Conservation (phyloP, 768 basidiomycete species). For the Neoboletus brunneissimus region DNA sequence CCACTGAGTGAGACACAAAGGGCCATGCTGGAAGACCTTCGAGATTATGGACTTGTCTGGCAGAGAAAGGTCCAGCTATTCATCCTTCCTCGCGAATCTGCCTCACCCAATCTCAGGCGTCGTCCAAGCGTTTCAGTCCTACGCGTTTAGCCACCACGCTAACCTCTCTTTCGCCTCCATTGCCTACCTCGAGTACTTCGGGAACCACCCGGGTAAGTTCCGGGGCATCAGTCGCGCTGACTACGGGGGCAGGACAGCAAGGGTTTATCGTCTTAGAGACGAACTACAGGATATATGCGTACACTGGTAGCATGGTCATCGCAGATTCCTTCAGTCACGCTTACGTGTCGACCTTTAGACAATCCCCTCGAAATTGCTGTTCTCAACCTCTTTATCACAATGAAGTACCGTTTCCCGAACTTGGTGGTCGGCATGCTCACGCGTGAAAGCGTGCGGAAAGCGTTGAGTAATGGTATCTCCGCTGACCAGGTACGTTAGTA, state of each 20-base stretch:
- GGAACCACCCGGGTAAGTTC: conserved; percentile 16
- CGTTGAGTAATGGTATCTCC: conserved; percentile 91
- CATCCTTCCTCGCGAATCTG: conserved; percentile 11
- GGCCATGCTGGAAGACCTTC: conserved; percentile 87
- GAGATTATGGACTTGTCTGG: conserved; percentile 93
- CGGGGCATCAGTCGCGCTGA: conserved; percentile 28
- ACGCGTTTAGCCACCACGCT: conserved; percentile 93
- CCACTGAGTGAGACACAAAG: conserved; percentile 74
- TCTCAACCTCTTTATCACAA: conserved; percentile 85
- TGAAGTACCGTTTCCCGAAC: conserved; percentile 95
- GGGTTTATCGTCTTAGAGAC: conserved; percentile 97
- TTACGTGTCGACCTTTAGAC: conserved; percentile 46
- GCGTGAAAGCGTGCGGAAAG: conserved; percentile 92
- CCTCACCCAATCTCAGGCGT: conserved; percentile 42
- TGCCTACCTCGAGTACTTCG: conserved; percentile 52
- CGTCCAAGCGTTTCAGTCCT: conserved; percentile 83
- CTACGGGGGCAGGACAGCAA: conserved; percentile 61
- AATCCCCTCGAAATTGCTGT: conserved; percentile 97
- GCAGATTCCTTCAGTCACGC: not conserved
- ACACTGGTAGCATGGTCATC: conserved; percentile 64
- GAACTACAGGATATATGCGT: conserved; percentile 97
- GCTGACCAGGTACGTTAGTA: conserved; percentile 77
- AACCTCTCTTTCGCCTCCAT: conserved; percentile 83
- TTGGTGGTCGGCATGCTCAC: conserved; percentile 95
- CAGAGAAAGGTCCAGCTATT: conserved; percentile 60